Base-by-base conservation (phyloP, 306 rosid genomes). In the Pyrus betulifolia region DNA sequence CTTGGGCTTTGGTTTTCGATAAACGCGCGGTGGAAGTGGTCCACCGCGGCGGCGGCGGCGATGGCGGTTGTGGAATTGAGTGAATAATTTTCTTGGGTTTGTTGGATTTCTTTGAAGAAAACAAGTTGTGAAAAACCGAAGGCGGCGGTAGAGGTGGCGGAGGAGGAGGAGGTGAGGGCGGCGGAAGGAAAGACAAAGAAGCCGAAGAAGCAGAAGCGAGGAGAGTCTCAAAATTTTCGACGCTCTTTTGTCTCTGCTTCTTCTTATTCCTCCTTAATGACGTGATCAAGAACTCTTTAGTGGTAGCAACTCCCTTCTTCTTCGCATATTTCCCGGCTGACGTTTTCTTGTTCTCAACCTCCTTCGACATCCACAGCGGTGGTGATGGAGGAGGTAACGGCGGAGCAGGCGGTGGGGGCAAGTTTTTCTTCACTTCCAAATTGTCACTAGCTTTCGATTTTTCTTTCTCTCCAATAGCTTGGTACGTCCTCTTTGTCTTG, bases 201-300 rank as follows among this genome's bases (percentile, higher is more conserved):
- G 79, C 5, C 13, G 76, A 54, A 69, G 70, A 23, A 18, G 84
- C 79, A 69, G 70, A 23, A 19, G 84, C 70, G 52, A 81, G 72
- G 46, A 91, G 25, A 33, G 82, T 72, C 2, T 88, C 88, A 42
- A 88, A 80, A 77, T 77, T 89, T 70, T 91, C 96, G 45, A 88
- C 74, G 70, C 91, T 93, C 71, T 57, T 85, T 25, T 88, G 86
- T 40, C 91, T 88, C 10, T 84, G 90, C 76, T 86, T 84, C 87
- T 89, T 89, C 87, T 83, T 91, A 82, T 79, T 91, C 63, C 86
- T 80, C 82, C 79, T 84, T 5, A 78, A 75, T 33, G 92, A 60
- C 5, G 78, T 77, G 74, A 63, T 76, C 70, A 87, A 77, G 73
- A 89, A 84, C 55, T 84, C 96, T 76, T 91, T 91, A 11, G 90